Evolutionary conservation across 2,329 filamentous ascomycete genomes (phyloP), one percentile per base, ranked within the genome.

Genomic region (Fusarium liriodendri): DNA sequence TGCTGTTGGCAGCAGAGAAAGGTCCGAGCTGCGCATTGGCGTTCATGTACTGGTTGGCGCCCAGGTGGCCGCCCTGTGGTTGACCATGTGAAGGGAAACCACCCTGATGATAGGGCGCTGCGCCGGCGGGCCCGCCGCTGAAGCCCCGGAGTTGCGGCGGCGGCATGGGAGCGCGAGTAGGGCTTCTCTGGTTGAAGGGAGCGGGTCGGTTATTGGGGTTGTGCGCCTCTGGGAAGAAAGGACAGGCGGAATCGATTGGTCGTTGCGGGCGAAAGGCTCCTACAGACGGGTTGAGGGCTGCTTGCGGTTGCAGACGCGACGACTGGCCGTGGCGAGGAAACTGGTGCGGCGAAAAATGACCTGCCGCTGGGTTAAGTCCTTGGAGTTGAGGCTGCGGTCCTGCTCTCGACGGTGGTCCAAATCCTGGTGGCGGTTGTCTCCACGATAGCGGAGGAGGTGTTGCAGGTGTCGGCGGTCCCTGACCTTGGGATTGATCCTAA

Each of bases 11-110:
- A 18, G 76, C 73, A 4, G 89, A 87, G 80, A 95, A 95, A 4
- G 92, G 90, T 76, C 91, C 92, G 74, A 93, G 88, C 79, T 88
- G 88, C 60, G 90, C 87, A 81, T 92, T 93, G 69, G 91, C 89
- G 77, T 89, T 91, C 72, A 91, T 90, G 82, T 97, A 97, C 60
- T 93, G 91, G 80, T 94, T 93, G 69, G 88, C 87, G 73, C 89
- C 89, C 66, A 95, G 80, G 54, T 84, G 88, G 40, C 82, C 84
- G 61, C 83, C 84, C 74, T 89, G 88, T 52, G 85, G 84, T 75
- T 89, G 87, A 55, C 79, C 81, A 72, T 88, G 86, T 40, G 86
- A 84, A n/a, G 87, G 84, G 77, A 89, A 90, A 69, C 88, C 88
- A 62, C 82, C 81, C 67, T 84, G 83, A 73, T 85, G 84, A 73